Conservation (phyloP, 176 grass and related monocot species). For the Chrysopogon serrulatus region DNA sequence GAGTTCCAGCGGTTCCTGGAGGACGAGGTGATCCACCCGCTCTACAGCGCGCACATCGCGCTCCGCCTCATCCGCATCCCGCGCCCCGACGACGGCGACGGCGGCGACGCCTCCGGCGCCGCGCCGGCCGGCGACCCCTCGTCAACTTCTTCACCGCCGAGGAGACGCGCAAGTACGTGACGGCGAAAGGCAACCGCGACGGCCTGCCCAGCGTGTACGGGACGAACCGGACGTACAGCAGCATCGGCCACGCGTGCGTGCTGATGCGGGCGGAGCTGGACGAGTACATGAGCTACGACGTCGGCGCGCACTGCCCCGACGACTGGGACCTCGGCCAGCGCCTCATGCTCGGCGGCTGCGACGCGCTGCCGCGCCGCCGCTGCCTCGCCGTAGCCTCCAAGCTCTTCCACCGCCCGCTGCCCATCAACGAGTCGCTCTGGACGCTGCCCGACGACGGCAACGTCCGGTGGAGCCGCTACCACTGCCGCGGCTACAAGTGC, state of each 20-base stretch:
- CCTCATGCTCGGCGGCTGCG: constrained; percentile 74
- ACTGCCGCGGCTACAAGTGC: constrained; percentile 69
- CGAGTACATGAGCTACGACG: constrained; percentile 74
- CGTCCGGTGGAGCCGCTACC: constrained; percentile 80
- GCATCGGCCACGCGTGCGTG: constrained; percentile 58
- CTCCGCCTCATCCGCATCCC: constrained; percentile 75
- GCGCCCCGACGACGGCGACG: constrained; percentile 13
- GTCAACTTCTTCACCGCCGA: constrained; percentile 64
- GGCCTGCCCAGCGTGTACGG: constrained; percentile 35
- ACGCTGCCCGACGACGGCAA: constrained; percentile 58
- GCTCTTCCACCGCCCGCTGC: constrained; percentile 42
- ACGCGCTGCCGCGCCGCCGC: constrained; percentile 74
- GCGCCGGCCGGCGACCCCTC: constrained; percentile 27
- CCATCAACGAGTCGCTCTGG: constrained; percentile 69
- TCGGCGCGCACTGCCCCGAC: constrained; percentile 56
- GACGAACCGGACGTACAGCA: constrained; percentile 45
- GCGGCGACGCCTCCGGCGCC: not conserved
- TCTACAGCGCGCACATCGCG: constrained; percentile 69
- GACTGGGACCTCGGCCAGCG: constrained; percentile 82
- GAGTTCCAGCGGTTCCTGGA: constrained; percentile 78
- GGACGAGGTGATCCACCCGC: constrained; percentile 85
- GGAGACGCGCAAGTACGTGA: constrained; percentile 71
- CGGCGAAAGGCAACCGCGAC: constrained; percentile 45
- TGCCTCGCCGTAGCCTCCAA: constrained; percentile 75
- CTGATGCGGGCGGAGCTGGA: constrained; percentile 54